Base-by-base conservation (phyloP, 1,139 yeast species). In the Candida buenavistaensis region DNA sequence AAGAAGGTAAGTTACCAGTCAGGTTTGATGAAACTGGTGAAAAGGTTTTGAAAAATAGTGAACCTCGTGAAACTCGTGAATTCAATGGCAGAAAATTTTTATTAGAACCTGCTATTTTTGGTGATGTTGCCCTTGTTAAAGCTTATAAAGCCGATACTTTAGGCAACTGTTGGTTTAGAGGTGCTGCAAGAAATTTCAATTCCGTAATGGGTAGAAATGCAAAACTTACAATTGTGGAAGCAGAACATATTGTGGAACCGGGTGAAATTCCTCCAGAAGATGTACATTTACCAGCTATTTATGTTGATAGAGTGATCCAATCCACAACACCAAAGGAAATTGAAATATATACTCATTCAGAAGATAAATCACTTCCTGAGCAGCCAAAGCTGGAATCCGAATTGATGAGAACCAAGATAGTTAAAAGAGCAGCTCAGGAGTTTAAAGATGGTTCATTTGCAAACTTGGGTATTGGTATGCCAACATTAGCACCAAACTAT, bases 391-490 rank as follows among this genome's bases (percentile, higher is more conserved):
- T 44, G 5, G 48, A 47, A 24, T 45, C 41, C 22, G 52, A 48
- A 23, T 44, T 51, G 15, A 50, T 52, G 30, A 57, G 75, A 26
- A 60, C 55, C 26, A 55, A 55, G 30, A 72, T 72, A 38, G 72
- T 68, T 12, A 54, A 54, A 36, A 59, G 78, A 30, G 75, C 74
- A 2, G 70, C 78, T 2, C 54, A 62, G 46, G 77, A 71, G 48
- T 67, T 71, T 47, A 49, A 52, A 33, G 61, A 66, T 43, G 74
- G 74, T 7, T 54, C 57, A 37, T 64, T 60, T 39, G 75, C 66
- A 37, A 72, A 72, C 45, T 55, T 72, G 29, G 78, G 78, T 15
- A 68, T 71, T 28, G 78, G 78, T 15, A 59, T 72, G 59, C 78
- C 78, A 12, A 72, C 76, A 3, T 54, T 72, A 32, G 71, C 73